Conservation (phyloP, 306 rosid genomes). For the Astragalus glycyphyllos region DNA sequence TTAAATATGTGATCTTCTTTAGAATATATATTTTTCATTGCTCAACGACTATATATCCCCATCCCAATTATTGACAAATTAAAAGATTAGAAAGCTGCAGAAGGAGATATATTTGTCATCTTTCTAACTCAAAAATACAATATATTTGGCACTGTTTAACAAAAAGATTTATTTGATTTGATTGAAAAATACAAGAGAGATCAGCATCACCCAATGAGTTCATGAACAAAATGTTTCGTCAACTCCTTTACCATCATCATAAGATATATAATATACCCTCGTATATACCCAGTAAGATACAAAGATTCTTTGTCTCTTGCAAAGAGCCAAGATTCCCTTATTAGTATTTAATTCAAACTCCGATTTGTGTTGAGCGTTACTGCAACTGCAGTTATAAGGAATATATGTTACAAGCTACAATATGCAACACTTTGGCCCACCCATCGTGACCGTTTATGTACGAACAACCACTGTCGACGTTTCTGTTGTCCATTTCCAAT, state of each 20-base stretch:
- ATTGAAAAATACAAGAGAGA: neutral
- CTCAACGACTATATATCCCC: constrained; percentile 29
- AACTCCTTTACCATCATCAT: constrained; percentile 36
- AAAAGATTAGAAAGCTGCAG: constrained; percentile 31
- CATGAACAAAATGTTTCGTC: constrained; percentile 35
- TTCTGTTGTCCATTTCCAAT: constrained; percentile 20
- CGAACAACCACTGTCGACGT: constrained; percentile 20
- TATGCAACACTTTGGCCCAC: constrained; percentile 29
- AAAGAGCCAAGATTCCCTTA: constrained; percentile 42
- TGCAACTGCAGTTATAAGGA: no score
- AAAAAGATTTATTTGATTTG: neutral
- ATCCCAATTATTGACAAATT: constrained; percentile 21
- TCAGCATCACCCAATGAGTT: neutral
- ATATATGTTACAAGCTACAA: constrained; percentile 12
- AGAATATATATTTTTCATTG: neutral
- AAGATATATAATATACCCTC: constrained; percentile 33
- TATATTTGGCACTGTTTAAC: constrained; percentile 9
- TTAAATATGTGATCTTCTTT: neutral
- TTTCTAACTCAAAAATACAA: constrained; percentile 38
- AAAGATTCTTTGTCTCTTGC: constrained; percentile 44
- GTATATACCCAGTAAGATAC: constrained; percentile 38
- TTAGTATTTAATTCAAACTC: neutral
- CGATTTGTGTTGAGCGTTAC: no score
- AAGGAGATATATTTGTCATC: neutral
- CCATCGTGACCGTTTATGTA: constrained; percentile 7